phyloP scores from a whole-genome alignment of 768 basidiomycete genomes.

The Sporobolomyces pararoseus region DNA sequence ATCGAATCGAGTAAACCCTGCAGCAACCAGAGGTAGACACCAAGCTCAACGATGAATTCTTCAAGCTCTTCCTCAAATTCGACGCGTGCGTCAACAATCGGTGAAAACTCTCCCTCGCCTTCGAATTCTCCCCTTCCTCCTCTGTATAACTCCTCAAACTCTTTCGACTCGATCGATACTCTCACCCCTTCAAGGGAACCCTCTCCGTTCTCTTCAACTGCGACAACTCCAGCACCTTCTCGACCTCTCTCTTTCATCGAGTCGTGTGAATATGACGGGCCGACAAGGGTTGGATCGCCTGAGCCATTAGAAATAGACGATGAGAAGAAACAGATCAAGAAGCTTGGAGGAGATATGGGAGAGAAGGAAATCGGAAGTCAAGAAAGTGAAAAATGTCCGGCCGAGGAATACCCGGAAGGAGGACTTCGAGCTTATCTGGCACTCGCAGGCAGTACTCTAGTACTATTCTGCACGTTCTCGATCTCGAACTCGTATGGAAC shows the following conservation, averaged over 20 bases:
- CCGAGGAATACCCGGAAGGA: slow-evolving; percentile 24
- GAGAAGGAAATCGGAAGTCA: background rate
- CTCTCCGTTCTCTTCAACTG: background rate
- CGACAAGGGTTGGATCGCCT: slow-evolving; percentile 19
- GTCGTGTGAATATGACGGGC: slow-evolving; percentile 13
- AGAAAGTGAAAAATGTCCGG: background rate
- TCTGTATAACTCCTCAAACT: background rate
- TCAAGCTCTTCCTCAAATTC: background rate
- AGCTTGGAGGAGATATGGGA: background rate
- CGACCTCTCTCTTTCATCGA: slow-evolving; percentile 20
- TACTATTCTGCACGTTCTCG: slow-evolving; percentile 34
- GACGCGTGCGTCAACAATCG: slow-evolving; percentile 1
- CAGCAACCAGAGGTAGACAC: no score
- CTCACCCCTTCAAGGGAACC: background rate
- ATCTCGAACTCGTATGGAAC: slow-evolving; percentile 22
- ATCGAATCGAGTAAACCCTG: no score
- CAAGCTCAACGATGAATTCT: background rate
- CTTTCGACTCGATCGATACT: slow-evolving; percentile 9
- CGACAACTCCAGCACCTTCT: slow-evolving; percentile 19
- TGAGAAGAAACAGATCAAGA: no score
- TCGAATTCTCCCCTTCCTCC: background rate
- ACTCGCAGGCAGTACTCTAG: slow-evolving; percentile 24
- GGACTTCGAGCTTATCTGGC: slow-evolving; percentile 26
- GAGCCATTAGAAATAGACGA: background rate
- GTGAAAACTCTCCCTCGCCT: background rate